Conservation (phyloP, 306 rosid genomes). For the Trifolium repens region DNA sequence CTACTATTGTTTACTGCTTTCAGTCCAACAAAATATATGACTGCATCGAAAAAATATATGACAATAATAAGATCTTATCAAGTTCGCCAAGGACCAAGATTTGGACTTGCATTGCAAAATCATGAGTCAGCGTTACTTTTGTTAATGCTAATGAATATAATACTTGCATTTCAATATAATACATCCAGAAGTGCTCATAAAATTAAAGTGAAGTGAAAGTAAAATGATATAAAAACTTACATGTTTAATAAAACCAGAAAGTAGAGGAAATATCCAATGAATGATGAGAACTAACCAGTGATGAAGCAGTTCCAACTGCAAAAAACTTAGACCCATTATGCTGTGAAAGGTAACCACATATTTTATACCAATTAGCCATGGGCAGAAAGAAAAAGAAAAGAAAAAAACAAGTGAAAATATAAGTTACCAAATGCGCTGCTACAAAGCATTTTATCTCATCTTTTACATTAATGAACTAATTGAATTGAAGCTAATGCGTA, state of each 20-base stretch:
- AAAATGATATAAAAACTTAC: constrained; percentile 20
- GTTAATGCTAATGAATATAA: too few relatives aligned
- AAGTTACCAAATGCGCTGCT: not conserved
- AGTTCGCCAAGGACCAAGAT: too few relatives aligned
- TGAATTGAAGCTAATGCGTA: too few relatives aligned
- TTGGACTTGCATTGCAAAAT: too few relatives aligned
- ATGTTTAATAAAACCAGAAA: constrained; percentile 8
- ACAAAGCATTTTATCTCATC: too few relatives aligned
- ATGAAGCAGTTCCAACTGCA: constrained; percentile 86
- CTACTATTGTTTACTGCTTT: too few relatives aligned
- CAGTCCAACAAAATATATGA: too few relatives aligned
- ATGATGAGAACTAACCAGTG: constrained; percentile 70
- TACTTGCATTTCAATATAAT: too few relatives aligned
- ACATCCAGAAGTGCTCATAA: constrained; percentile 5
- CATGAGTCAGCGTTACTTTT: too few relatives aligned
- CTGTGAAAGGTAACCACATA: constrained; percentile 56
- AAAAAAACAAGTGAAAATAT: not conserved
- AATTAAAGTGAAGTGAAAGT: constrained; percentile 16
- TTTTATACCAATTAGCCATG: constrained; percentile 34
- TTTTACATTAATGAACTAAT: too few relatives aligned
- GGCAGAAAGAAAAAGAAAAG: not conserved
- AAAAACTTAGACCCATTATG: constrained; percentile 90
- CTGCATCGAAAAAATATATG: too few relatives aligned
- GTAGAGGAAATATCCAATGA: not conserved
- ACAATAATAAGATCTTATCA: too few relatives aligned